Conservation (phyloP, 495 filamentous ascomycete genomes). For the Xylona heveae region DNA sequence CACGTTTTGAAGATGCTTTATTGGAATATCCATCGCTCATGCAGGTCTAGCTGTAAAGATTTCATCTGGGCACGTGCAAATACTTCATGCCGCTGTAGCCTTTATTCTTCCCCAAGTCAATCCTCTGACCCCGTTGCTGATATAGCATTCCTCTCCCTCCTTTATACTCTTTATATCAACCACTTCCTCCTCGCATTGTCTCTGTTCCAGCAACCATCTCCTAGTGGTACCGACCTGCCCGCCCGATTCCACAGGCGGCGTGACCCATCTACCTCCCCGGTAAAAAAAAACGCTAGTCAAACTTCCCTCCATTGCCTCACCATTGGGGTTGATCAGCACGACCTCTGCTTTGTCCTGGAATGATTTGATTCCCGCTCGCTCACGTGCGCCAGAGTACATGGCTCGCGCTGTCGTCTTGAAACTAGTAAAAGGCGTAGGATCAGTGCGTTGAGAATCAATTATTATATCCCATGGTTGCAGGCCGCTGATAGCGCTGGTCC, state of each 20-base stretch:
- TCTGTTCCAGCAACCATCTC: slow-evolving; percentile 50
- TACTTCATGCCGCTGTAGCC: no score
- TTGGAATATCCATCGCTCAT: no score
- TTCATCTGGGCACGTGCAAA: no score
- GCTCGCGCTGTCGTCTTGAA: slow-evolving; percentile 54
- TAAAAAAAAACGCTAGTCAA: slow-evolving; percentile 65
- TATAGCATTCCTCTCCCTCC: slow-evolving; percentile 57
- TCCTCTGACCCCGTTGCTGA: slow-evolving; percentile 72
- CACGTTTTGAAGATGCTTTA: no score
- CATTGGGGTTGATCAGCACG: slow-evolving; percentile 41
- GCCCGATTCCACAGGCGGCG: slow-evolving; percentile 39
- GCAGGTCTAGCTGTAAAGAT: no score
- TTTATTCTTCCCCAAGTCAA: slow-evolving; percentile 31
- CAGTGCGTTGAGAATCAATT: slow-evolving; percentile 29
- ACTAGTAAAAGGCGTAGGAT: slow-evolving; percentile 40
- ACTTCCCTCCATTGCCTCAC: slow-evolving; percentile 71
- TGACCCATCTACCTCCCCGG: slow-evolving; percentile 43
- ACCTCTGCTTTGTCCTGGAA: slow-evolving; percentile 40
- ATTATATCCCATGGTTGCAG: slow-evolving; percentile 22
- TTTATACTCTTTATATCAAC: slow-evolving; percentile 32
- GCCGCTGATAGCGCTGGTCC: slow-evolving; percentile 3
- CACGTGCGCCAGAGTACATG: slow-evolving; percentile 41
- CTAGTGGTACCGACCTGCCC: slow-evolving; percentile 69
- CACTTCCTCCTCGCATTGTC: slow-evolving; percentile 38
- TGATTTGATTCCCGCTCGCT: slow-evolving; percentile 28